Conservation (phyloP, 164 flowering plant species). For the Umbilicus rupestris region DNA sequence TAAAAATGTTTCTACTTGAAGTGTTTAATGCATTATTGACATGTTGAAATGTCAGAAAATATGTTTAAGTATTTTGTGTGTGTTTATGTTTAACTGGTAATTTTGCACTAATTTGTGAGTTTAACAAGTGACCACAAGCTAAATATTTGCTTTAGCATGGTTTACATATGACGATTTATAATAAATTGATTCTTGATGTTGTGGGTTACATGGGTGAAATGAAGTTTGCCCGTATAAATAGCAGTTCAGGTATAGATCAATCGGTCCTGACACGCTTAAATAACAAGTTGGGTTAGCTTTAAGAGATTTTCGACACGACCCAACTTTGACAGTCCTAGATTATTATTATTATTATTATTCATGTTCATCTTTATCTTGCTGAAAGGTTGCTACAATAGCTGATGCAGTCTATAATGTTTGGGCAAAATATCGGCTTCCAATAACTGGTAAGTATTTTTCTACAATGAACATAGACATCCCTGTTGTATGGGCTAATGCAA, state of each 20-base stretch:
- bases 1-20: neutral
- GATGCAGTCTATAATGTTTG: conserved; percentile 50
- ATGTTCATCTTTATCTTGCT: neutral
- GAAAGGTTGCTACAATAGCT: conserved; percentile 45
- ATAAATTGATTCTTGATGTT: too few species aligned
- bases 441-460: conserved; percentile 34
- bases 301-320: neutral
- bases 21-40: neutral
- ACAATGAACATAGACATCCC: neutral
- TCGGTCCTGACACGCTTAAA: neutral
- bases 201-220: too few species aligned
- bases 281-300: neutral
- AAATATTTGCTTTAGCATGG: too few species aligned
- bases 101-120: too few species aligned
- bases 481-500: neutral
- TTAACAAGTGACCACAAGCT: too few species aligned
- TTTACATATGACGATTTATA: too few species aligned
- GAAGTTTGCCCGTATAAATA: too few species aligned
- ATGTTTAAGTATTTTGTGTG: too few species aligned
- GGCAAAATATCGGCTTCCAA: conserved; percentile 66
- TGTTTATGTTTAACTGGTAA: too few species aligned
- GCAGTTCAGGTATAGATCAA: neutral
- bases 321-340: neutral
- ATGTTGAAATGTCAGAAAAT: too few species aligned
- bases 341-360: too few species aligned